Evolutionary conservation across 2,329 filamentous ascomycete genomes (phyloP).

Genomic region (Dactylellina sp.): DNA sequence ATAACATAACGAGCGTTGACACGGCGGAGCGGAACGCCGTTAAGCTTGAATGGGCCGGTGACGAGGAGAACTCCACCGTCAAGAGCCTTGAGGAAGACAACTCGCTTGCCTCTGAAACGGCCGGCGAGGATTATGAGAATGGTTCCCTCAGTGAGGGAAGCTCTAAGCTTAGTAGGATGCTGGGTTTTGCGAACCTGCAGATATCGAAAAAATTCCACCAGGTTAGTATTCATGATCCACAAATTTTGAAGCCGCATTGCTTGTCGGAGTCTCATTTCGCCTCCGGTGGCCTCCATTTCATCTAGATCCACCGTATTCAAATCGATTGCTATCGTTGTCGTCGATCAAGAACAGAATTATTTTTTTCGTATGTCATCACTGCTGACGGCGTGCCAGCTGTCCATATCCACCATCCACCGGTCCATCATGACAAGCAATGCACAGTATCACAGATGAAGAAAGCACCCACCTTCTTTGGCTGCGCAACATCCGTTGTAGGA

Average conservation of each 20-base stretch:
- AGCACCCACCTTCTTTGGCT: conserved; percentile 88
- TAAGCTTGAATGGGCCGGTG: conserved; percentile 99
- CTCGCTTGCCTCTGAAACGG: conserved; percentile 99
- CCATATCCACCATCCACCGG: conserved; percentile 26
- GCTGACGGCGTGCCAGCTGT: conserved; percentile 17
- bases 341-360: not conserved
- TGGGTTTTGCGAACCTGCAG: conserved; percentile 91
- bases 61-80: conserved; percentile 98
- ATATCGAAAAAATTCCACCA: conserved; percentile 59
- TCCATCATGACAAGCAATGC: conserved; percentile 40
- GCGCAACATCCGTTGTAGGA: conserved; percentile 88
- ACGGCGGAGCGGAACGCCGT: conserved; percentile 95
- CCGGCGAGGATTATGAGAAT: conserved; percentile 99
- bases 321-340: conserved; percentile 5
- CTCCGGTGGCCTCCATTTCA: not conserved
- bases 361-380: not conserved
- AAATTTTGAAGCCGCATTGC: conserved; percentile 27
- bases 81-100: conserved; percentile 97
- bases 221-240: conserved; percentile 45
- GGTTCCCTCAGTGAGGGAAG: conserved; percentile 91
- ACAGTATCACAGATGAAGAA: conserved; percentile 22
- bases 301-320: not conserved
- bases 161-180: conserved; percentile 86
- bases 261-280: conserved; percentile 1
- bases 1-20: conserved; percentile 95